Evolutionary conservation across 140 eudicot species (phyloP), one percentile per base, ranked within the genome.

Genomic region (Ambrosia hybrid): DNA sequence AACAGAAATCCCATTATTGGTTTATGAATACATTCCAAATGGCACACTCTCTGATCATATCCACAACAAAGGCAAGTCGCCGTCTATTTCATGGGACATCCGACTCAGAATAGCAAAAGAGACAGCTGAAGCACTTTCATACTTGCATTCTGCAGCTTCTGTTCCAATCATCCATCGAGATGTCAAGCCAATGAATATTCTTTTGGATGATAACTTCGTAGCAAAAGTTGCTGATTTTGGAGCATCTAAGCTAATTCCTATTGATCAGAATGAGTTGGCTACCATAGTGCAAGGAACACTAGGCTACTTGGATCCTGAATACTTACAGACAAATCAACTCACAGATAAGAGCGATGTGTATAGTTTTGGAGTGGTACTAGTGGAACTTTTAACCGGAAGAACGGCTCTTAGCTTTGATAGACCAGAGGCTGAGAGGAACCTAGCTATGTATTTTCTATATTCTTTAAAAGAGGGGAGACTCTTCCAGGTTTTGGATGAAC

Each of bases 221-320:
- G 81, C 81, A 49, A 76, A 68, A 69, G 81, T 76, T 16, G 65
- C 81, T 38, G 81, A 76, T 76, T 76, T 76, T 16, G 81, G 81
- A 68, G 76, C 81, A 43, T 38, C 43, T 38, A 38, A 38, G 43
- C 43, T 38, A 38, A 38, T 38, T 38, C 43, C 43, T 38, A 3
- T 38, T 38, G 43, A 38, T 3, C 43, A 38, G 43, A 3, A 3
- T 38, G 43, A 38, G 6, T 38, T 38, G 43, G 43, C 43, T 6
- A 38, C 43, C 5, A 38, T 38, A 38, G 43, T 38, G 43, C 43
- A 38, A 3, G 87, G 84, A 49, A 83, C 87, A 3, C 41, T 71
- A 3, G 87, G 84, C 2, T 83, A 83, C 65, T 56, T 76, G 16
- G 80, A 76, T 59, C 80, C 80, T 7, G 80, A 76, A 67, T 76